phyloP scores from a whole-genome alignment of 2,329 filamentous ascomycete species.

The Nemania diffusa region DNA sequence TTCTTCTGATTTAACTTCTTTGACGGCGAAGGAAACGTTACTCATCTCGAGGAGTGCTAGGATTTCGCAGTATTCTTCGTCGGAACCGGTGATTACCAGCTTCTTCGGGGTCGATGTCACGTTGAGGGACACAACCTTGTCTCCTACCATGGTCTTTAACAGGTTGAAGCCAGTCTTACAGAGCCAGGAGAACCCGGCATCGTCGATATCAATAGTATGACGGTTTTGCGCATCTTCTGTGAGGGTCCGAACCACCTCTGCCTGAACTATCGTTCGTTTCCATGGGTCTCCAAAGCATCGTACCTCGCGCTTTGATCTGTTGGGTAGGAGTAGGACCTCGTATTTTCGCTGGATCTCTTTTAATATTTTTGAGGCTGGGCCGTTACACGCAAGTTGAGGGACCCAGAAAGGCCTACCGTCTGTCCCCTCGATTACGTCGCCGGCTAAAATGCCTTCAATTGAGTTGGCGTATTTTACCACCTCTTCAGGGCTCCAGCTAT shows the following conservation, averaged over 20 bases:
- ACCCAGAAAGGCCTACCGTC: conserved; percentile 25
- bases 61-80: conserved; percentile 23
- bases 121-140: conserved; percentile 17
- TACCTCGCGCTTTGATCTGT: conserved; percentile 28
- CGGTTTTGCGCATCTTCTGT: background rate
- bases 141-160: conserved; percentile 13
- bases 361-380: conserved; percentile 18
- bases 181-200: conserved; percentile 19
- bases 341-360: conserved; percentile 23
- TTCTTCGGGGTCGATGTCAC: conserved; percentile 26
- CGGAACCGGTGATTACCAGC: conserved; percentile 25
- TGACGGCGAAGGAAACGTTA: conserved; percentile 13
- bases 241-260: conserved; percentile 16
- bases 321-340: conserved; percentile 23
- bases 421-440: conserved; percentile 17
- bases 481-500: conserved; percentile 20
- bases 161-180: conserved; percentile 7
- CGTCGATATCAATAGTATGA: conserved; percentile 21
- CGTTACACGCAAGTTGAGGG: conserved; percentile 24
- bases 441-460: conserved; percentile 26
- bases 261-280: conserved; percentile 20
- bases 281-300: conserved; percentile 23
- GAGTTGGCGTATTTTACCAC: conserved; percentile 21
- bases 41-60: conserved; percentile 20
- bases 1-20: conserved; percentile 16